phyloP scores from a whole-genome alignment of 1,284 basidiomycete species.

The Pyrrhoderma noxium region DNA sequence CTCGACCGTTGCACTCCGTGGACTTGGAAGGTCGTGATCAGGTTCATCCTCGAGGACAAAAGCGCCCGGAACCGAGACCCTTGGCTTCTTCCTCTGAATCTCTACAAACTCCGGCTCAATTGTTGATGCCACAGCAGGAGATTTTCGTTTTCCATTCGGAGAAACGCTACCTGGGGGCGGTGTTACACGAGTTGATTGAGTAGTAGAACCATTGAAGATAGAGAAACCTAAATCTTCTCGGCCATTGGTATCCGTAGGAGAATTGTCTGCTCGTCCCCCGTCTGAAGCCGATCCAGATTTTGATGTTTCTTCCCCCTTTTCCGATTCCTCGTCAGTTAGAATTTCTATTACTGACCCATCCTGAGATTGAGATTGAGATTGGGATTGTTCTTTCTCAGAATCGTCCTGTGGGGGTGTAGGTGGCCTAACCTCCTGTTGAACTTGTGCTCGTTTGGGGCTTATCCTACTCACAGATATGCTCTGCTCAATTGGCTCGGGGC shows the following conservation, averaged over 20 bases:
- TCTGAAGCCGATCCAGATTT: neutral
- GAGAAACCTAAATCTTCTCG: conserved; percentile 12
- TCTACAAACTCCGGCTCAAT: neutral
- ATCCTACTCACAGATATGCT: neutral
- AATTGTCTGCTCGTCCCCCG: neutral
- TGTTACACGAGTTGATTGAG: conserved; percentile 1
- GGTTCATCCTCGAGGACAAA: conserved; percentile 10
- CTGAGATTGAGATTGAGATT: neutral
- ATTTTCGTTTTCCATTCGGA: conserved; percentile 6
- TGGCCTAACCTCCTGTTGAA: conserved; percentile 1
- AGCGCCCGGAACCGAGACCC: conserved; percentile 14
- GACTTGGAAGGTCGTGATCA: conserved; percentile 13
- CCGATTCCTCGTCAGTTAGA: neutral
- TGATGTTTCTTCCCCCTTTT: neutral
- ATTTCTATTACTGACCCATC: neutral
- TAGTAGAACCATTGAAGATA: conserved; percentile 3
- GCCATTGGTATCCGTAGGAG: neutral
- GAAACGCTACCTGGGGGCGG: conserved; percentile 4
- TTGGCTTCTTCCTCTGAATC: neutral
- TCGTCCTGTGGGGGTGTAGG: conserved; percentile 17
- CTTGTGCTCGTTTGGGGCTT: neutral
- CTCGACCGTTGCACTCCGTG: conserved; percentile 4
- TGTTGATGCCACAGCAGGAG: neutral
- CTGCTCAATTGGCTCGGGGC: neutral
- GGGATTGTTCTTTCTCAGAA: neutral